These are phyloP conservation scores for Monosporascus sp. DNA, from an alignment of 2,329 filamentous ascomycete species.

Conservation along the genomic window DNA sequence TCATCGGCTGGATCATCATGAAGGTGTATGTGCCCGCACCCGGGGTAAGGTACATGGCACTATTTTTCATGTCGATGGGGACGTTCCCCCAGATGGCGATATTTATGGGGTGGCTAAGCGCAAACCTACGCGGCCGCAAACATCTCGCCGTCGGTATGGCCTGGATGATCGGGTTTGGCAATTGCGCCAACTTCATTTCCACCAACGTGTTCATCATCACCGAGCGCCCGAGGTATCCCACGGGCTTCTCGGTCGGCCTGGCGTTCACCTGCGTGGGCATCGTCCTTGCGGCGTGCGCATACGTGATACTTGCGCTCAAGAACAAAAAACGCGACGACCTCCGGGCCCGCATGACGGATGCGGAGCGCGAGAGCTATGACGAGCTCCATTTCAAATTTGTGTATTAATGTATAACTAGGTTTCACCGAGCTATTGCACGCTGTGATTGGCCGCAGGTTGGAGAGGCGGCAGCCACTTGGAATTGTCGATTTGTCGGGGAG, in stretches of 20 bases:
- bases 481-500: too few relatives aligned
- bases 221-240: constrained; percentile 32
- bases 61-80: constrained; percentile 24
- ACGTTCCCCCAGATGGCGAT: constrained; percentile 26
- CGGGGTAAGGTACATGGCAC: constrained; percentile 21
- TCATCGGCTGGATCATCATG: constrained; percentile 25
- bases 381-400: constrained; percentile 20
- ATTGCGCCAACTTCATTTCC: constrained; percentile 37
- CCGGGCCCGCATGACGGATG: constrained; percentile 15
- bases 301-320: constrained; percentile 6
- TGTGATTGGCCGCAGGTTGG: neutral
- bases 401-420: constrained; percentile 5
- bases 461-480: neutral
- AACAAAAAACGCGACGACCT: constrained; percentile 15
- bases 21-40: constrained; percentile 15
- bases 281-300: constrained; percentile 8
- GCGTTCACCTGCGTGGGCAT: constrained; percentile 21
- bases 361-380: constrained; percentile 15
- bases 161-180: constrained; percentile 37
- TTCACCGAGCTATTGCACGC: neutral
- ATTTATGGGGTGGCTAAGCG: constrained; percentile 30
- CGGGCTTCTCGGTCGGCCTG: constrained; percentile 32
- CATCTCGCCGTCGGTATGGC: constrained; percentile 36
- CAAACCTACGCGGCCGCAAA: constrained; percentile 35
- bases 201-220: constrained; percentile 35